Evolutionary conservation across 2,329 filamentous ascomycete genomes (phyloP), one percentile per base, ranked within the genome.

Genomic region (Exophiala phaeomuriformis): DNA sequence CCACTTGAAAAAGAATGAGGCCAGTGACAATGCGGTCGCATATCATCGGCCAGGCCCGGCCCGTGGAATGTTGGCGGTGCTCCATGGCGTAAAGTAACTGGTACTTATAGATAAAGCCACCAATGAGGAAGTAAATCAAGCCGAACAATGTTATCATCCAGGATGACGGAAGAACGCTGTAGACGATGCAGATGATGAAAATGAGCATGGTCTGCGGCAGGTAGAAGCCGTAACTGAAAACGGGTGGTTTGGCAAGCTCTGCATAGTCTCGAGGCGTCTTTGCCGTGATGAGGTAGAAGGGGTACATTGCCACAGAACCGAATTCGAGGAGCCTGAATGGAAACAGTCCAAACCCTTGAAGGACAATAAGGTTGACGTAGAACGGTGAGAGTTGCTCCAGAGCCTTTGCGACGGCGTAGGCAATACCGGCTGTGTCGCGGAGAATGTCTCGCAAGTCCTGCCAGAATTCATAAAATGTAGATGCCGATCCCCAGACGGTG

Each of bases 61-160:
- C 94, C 0, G 91, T 97, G 10, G 90, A 89, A 67, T 95, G 90
- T 65, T 94, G 89, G 45, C 89, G 87, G 68, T 97, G 91, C 64
- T 97, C 90, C 93, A 98, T 98, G 32, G 93, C 90, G 69, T 98
- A 98, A 3, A 98, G 77, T 3, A 98, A 77, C 73, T 98, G 94
- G 71, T 98, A 98, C 69, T 96, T 96, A 79, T 95, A 94, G 32
- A 88, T 87, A 66, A 91, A 91, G 68, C 88, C 86, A 19, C 90
- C 90, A 9, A 95, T 79, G 19, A 52, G 49, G 64, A 94, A 95
- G 69, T 94, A 98, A 8, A 88, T 74, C 46, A 91, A 73, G 2
- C 74, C 93, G 46, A 91, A 84, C 6, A 90, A 75, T 10, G 95
- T 80, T 8, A 97, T 86, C 49, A 86, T 77, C 73, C 85, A 94